Conservation (phyloP, 495 filamentous ascomycete genomes). For the Chaetomium cochliodes region DNA sequence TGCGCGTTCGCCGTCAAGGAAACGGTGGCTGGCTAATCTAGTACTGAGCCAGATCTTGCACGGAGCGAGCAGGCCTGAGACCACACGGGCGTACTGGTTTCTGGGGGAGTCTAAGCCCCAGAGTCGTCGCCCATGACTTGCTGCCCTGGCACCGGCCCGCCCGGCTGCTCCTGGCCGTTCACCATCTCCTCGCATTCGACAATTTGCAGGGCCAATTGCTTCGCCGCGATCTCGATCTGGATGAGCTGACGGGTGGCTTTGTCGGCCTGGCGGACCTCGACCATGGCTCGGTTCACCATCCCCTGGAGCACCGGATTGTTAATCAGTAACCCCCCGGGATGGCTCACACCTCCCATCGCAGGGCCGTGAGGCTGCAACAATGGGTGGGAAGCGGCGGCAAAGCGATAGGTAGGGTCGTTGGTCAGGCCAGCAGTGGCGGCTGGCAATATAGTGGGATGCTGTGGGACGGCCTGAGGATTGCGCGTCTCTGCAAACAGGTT, state of each 20-base stretch:
- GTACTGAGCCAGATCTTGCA: neutral
- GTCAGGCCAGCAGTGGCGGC: slow-evolving; percentile 27
- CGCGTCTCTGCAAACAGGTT: slow-evolving; percentile 28
- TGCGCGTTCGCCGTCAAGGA: neutral
- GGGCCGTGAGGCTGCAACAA: slow-evolving; percentile 22
- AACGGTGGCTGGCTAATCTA: neutral
- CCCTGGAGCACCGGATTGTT: slow-evolving; percentile 42
- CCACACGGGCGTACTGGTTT: neutral
- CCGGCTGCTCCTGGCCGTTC: slow-evolving; percentile 19
- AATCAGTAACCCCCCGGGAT: slow-evolving; percentile 32
- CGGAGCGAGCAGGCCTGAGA: neutral
- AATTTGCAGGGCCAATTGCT: slow-evolving; percentile 47
- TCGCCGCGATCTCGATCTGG: slow-evolving; percentile 43
- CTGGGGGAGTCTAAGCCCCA: slow-evolving; percentile 21
- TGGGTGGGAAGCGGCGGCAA: slow-evolving; percentile 23
- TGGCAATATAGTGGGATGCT: slow-evolving; percentile 28
- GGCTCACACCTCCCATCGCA: slow-evolving; percentile 20
- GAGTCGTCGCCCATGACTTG: slow-evolving; percentile 35
- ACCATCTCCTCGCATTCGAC: slow-evolving; percentile 43
- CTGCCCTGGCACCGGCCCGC: slow-evolving; percentile 25
- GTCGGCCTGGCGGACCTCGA: slow-evolving; percentile 43
- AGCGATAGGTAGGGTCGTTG: slow-evolving; percentile 29
- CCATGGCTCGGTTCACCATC: slow-evolving; percentile 41
- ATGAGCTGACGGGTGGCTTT: slow-evolving; percentile 43
- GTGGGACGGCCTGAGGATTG: slow-evolving; percentile 26